Conservation (phyloP, 2,329 filamentous ascomycete species). For the Claviceps sp. region DNA sequence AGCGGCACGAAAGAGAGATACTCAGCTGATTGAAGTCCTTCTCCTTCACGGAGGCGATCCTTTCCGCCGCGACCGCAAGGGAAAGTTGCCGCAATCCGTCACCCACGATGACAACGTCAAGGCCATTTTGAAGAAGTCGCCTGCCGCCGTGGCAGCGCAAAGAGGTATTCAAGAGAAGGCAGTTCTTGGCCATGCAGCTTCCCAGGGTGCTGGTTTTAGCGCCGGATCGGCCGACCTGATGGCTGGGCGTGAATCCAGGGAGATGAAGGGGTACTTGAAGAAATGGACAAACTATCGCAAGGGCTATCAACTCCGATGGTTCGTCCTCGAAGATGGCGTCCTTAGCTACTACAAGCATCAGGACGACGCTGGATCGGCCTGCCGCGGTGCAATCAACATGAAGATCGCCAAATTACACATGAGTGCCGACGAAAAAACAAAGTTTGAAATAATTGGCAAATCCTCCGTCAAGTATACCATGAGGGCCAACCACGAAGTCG, state of each 20-base stretch:
- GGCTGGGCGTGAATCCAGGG: constrained; percentile 73
- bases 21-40: constrained; percentile 75
- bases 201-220: constrained; percentile 36
- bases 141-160: constrained; percentile 86
- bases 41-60: constrained; percentile 91
- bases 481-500: constrained; percentile 94
- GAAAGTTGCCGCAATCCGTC: constrained; percentile 88
- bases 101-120: constrained; percentile 88
- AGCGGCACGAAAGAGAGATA: constrained; percentile 77
- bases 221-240: constrained; percentile 44
- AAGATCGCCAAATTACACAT: constrained; percentile 88
- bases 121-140: constrained; percentile 83
- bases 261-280: constrained; percentile 98
- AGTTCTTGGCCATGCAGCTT: constrained; percentile 63
- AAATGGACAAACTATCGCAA: constrained; percentile 99
- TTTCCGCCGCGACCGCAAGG: constrained; percentile 86
- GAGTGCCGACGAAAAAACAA: constrained; percentile 93
- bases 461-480: constrained; percentile 97
- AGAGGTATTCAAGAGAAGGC: constrained; percentile 94
- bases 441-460: constrained; percentile 95
- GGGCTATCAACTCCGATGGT: constrained; percentile 94
- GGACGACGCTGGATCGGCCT: constrained; percentile 90
- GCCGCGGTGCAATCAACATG: constrained; percentile 97
- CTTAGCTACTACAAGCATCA: constrained; percentile 99
- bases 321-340: constrained; percentile 93